Base-by-base conservation (phyloP, 202 grass and related monocot genomes). In the Bolboschoenoplectus hybrid region DNA sequence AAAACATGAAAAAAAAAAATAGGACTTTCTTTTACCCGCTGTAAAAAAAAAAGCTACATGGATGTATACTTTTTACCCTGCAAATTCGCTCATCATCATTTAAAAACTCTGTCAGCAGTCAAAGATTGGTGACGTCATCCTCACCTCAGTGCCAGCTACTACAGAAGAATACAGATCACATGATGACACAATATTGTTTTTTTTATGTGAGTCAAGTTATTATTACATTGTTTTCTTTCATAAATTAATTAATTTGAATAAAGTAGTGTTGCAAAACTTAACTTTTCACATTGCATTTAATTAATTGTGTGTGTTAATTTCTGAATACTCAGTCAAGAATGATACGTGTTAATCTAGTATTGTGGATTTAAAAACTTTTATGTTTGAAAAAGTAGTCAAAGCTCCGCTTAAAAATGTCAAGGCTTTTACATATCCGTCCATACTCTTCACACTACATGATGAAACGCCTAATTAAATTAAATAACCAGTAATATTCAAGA, bases 111-210 rank as follows among this genome's bases (percentile, higher is more conserved):
- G 69, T 73, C 9, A 73, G 43, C 16, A 46, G 44, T 73, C 69
- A 32, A 73, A 73, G 44, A 73, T 73, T 49, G 26, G 46, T 7
- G 40, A 49, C 17, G 43, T 72, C 43, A 70, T 13, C 16, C 39
- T 17, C 39, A 46, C 40, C 36, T 14, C 36, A 44, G 26, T 17
- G 44, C 69, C 44, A 73, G 49, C 69, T 2, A 10, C 69, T 32
- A 46, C 43, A 49, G 44, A 73, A 11, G 17, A 73, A 73, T 47
- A 49, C 43, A 73, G 69, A 47, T 47, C 69, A 47, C n/a, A 73
- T 49, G 44, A 73, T 26, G 26, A 26, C 26, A 26, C 69, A 2
- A 11, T 49, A 26, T 73, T 26, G 19, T 73, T 11, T 47, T 73
- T 73, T 11, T 45, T 71, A 44, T 45, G 9, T 44, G 26, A 26